Percentiles rank a stretch among this genome's conserved stretches.
phyloP scores from a whole-genome alignment of 2,329 filamentous ascomycete species.

The Fusarium coicis region DNA sequence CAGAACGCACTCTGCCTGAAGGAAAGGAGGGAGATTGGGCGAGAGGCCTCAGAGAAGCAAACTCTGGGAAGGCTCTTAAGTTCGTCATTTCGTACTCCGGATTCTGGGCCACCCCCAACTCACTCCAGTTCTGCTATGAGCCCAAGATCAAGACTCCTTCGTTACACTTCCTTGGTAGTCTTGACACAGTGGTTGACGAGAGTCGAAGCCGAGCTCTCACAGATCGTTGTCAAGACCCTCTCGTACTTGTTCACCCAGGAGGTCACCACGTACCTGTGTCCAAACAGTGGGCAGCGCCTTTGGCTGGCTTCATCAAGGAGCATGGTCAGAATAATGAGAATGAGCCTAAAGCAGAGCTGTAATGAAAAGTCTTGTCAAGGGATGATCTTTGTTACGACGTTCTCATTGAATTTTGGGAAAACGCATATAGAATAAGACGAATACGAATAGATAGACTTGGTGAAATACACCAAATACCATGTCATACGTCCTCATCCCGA shows the following conservation, averaged over 20 bases:
- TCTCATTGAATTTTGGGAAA: not conserved
- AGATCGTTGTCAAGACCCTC: constrained; percentile 67
- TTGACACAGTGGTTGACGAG: constrained; percentile 92
- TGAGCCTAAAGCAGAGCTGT: constrained; percentile 45
- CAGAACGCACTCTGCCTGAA: constrained; percentile 43
- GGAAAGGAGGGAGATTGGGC: constrained; percentile 55
- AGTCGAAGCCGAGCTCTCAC: constrained; percentile 73
- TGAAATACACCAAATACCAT: constrained; percentile 41
- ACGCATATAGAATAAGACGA: constrained; percentile 30
- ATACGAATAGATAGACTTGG: constrained; percentile 41
- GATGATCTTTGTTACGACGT: not conserved
- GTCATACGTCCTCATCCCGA: constrained; percentile 47
- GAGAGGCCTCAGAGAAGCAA: constrained; percentile 59
- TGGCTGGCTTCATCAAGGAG: constrained; percentile 75
- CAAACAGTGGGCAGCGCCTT: constrained; percentile 81
- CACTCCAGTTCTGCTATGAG: constrained; percentile 74
- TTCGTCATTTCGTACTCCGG: constrained; percentile 84
- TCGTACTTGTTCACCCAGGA: constrained; percentile 79
- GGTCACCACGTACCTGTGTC: constrained; percentile 90
- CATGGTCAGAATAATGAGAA: constrained; percentile 45
- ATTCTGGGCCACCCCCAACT: constrained; percentile 71
- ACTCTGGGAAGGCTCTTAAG: constrained; percentile 62
- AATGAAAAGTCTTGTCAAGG: not conserved
- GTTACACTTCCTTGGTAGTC: constrained; percentile 82
- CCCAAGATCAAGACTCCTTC: constrained; percentile 81